These are phyloP conservation scores for Stereum hirsutum DNA, from an alignment of 1,284 basidiomycete genomes.

Conservation along the genomic window DNA sequence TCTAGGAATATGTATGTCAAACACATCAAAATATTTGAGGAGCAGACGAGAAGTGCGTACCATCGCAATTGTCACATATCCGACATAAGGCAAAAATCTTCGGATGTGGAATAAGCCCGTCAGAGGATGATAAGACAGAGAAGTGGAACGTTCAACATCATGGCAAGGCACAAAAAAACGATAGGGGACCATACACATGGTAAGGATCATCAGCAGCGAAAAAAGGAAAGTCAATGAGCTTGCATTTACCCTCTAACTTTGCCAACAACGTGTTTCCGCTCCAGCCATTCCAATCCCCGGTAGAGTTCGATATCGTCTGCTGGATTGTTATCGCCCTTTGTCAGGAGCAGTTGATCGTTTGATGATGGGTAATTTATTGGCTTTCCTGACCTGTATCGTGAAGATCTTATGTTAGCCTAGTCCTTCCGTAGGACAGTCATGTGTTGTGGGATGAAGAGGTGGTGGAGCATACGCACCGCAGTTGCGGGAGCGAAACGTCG, in stretches of 20 bases:
- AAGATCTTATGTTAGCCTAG: conserved; percentile 8
- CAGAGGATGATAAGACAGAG: background rate
- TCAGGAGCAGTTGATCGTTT: conserved; percentile 69
- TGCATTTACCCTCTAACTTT: conserved; percentile 82
- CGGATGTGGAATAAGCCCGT: background rate
- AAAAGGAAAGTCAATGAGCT: no score
- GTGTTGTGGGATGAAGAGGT: no score
- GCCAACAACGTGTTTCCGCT: conserved; percentile 81
- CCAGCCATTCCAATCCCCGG: conserved; percentile 79
- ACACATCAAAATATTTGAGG: background rate
- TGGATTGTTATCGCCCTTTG: conserved; percentile 94
- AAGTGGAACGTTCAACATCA: background rate
- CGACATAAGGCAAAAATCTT: conserved; percentile 91
- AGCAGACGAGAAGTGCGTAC: conserved; percentile 35
- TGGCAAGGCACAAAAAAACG: no score
- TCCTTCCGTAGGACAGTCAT: background rate
- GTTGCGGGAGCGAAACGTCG: conserved; percentile 31
- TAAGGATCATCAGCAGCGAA: no score
- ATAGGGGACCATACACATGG: background rate
- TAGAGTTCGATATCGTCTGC: conserved; percentile 86
- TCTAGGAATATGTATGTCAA: no score
- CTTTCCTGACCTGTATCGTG: conserved; percentile 7
- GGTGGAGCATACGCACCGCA: conserved; percentile 18
- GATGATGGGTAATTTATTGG: conserved; percentile 9
- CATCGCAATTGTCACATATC: conserved; percentile 94